Conservation (phyloP, 2,329 filamentous ascomycete species). For the Sporothrix brasiliensis region DNA sequence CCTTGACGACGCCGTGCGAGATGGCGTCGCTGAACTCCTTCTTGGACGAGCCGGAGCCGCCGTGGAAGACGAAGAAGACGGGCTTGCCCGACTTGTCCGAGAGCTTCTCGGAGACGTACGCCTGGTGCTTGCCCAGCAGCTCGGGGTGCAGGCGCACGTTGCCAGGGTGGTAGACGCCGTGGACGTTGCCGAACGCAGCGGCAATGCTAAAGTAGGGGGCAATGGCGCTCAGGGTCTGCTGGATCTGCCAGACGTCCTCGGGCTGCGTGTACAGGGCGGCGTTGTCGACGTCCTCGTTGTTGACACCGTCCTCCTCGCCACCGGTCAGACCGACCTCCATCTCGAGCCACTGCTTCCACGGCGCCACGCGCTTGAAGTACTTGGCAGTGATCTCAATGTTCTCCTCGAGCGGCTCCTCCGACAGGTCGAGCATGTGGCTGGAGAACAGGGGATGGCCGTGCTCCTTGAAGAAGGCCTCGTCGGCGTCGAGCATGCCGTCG, state of each 20-base stretch:
- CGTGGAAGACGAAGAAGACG: slow-evolving; percentile 99
- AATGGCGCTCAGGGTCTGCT: slow-evolving; percentile 81
- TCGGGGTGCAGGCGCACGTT: slow-evolving; percentile 97
- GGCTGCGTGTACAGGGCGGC: slow-evolving; percentile 96
- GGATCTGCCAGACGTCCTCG: slow-evolving; percentile 91
- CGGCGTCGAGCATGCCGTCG: slow-evolving; percentile 91
- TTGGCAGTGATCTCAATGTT: slow-evolving; percentile 91
- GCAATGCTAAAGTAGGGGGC: slow-evolving; percentile 97
- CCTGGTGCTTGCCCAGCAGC: slow-evolving; percentile 95
- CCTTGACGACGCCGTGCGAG: slow-evolving; percentile 94
- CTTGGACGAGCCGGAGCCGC: slow-evolving; percentile 89
- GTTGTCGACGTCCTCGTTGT: slow-evolving; percentile 98
- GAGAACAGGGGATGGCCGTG: slow-evolving; percentile 86
- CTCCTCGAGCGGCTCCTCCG: slow-evolving; percentile 84
- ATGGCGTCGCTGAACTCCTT: slow-evolving; percentile 89
- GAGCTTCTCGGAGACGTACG: slow-evolving; percentile 81
- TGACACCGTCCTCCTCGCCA: slow-evolving; percentile 59
- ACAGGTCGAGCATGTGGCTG: slow-evolving; percentile 98
- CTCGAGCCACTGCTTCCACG: slow-evolving; percentile 99
- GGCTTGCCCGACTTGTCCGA: slow-evolving; percentile 77
- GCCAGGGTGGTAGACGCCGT: slow-evolving; percentile 79
- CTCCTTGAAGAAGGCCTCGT: slow-evolving; percentile 93
- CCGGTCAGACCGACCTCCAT: slow-evolving; percentile 94
- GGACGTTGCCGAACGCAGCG: slow-evolving; percentile 97
- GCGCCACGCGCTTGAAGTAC: slow-evolving; percentile 91